A percentile compares a stretch with the other conserved stretches of the same genome.
phyloP scores from a whole-genome alignment of 1,284 basidiomycete genomes.

The Pascua guehoae region DNA sequence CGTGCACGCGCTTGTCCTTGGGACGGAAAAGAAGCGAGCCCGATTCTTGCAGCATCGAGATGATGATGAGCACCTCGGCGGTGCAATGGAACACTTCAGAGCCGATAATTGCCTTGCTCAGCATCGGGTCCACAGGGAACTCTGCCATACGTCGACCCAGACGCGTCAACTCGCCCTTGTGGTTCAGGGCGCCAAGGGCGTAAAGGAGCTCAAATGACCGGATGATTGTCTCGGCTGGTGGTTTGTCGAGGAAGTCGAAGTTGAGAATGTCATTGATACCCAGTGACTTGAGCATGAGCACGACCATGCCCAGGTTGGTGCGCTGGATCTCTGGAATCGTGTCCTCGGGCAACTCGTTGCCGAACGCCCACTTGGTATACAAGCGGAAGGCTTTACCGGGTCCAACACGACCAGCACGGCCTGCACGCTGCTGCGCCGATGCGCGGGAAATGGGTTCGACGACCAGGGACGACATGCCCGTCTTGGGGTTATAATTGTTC shows the following conservation, averaged over 20 bases:
- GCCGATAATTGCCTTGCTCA: constrained; percentile 93
- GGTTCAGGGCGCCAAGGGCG: constrained; percentile 92
- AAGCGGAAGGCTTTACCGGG: constrained; percentile 95
- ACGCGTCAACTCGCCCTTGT: constrained; percentile 92
- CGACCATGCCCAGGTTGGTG: constrained; percentile 53
- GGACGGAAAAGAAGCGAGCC: constrained; percentile 92
- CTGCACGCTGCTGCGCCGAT: constrained; percentile 93
- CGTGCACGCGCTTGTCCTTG: constrained; percentile 93
- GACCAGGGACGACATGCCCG: constrained; percentile 91
- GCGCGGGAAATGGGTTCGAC: constrained; percentile 95
- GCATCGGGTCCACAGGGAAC: constrained; percentile 97
- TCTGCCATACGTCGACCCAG: constrained; percentile 96
- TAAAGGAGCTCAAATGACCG: constrained; percentile 89
- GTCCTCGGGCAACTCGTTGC: constrained; percentile 60
- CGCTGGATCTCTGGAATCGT: constrained; percentile 59
- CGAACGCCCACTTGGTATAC: constrained; percentile 63
- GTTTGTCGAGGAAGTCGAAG: constrained; percentile 63
- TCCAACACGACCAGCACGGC: constrained; percentile 93
- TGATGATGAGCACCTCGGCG: constrained; percentile 95
- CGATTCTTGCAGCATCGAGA: constrained; percentile 95
- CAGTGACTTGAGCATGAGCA: constrained; percentile 60
- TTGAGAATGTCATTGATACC: constrained; percentile 63
- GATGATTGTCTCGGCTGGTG: constrained; percentile 95
- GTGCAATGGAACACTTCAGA: constrained; percentile 94
- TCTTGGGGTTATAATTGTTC: constrained; percentile 92